Conservation (phyloP, 345 rosid genomes). For the Dipteronia sinensis region DNA sequence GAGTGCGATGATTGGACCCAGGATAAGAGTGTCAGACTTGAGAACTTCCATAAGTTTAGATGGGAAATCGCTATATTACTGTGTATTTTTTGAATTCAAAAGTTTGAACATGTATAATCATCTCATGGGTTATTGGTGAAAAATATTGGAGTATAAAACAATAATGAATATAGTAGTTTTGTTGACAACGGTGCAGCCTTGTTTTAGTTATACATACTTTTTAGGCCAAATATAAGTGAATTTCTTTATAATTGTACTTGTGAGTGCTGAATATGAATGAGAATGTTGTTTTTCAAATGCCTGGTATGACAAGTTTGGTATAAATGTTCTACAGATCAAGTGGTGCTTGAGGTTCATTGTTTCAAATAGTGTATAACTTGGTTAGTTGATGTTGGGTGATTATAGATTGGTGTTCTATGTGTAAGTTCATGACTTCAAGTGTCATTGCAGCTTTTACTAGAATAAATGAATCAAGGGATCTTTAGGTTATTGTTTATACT, state of each 20-base stretch:
- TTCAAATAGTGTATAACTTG: neutral
- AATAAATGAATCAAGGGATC: neutral
- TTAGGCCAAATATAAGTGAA: neutral
- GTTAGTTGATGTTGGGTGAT: conserved; percentile 1
- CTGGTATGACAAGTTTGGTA: neutral
- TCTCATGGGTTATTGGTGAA: neutral
- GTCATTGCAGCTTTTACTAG: neutral
- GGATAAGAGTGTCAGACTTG: neutral
- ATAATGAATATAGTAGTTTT: neutral
- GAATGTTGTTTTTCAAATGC: neutral
- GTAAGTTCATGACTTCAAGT: neutral
- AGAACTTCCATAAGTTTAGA: neutral
- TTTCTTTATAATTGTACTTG: neutral
- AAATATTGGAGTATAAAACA: neutral
- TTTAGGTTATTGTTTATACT: neutral
- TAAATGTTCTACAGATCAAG: neutral
- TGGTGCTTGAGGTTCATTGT: neutral
- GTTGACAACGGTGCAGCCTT: neutral
- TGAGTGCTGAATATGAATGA: neutral
- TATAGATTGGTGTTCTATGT: neutral
- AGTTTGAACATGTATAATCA: neutral
- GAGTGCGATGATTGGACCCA: no score
- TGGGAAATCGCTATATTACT: neutral
- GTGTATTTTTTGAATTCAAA: neutral
- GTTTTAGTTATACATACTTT: neutral